Evolutionary conservation across 139 green algal genomes (phyloP).

Genomic region (Closterium sp.): DNA sequence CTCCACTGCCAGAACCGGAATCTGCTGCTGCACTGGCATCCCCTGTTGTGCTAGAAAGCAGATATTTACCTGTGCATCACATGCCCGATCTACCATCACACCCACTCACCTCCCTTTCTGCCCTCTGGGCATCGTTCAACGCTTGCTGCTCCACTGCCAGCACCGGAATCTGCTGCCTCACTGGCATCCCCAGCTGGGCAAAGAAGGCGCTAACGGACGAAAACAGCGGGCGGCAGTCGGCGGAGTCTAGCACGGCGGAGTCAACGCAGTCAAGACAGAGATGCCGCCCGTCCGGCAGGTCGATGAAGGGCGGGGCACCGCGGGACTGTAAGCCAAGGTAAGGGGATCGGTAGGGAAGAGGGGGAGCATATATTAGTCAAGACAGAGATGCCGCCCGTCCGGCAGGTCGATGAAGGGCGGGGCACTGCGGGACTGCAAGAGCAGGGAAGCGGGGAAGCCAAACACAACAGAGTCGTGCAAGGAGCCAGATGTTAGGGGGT

Average conservation of each 20-base stretch:
- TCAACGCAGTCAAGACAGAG: constrained; percentile 78
- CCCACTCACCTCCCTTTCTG: not conserved
- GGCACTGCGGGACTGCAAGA: too few species aligned
- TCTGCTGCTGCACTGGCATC: too few species aligned
- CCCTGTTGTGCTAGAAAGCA: too few species aligned
- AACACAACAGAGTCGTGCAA: too few species aligned
- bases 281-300: constrained; percentile 68
- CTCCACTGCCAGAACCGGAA: too few species aligned
- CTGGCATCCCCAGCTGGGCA: not conserved
- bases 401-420: too few species aligned
- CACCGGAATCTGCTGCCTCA: not conserved
- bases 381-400: too few species aligned
- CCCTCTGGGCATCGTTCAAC: not conserved
- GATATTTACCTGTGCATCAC: too few species aligned
- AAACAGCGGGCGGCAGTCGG: constrained; percentile 54
- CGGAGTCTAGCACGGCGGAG: constrained; percentile 74
- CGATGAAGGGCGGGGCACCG: constrained; percentile 49
- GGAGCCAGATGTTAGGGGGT: too few species aligned
- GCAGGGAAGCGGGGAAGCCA: too few species aligned
- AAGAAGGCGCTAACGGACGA: constrained; percentile 26
- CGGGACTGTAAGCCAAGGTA: not conserved
- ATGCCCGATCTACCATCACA: not conserved
- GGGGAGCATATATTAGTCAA: too few species aligned
- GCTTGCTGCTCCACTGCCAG: not conserved
- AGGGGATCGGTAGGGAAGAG: not conserved